Evolutionary conservation across 805 yeast species (phyloP), one percentile per base, ranked within the genome.

Genomic region (Tetrapisispora iriomotensis): DNA sequence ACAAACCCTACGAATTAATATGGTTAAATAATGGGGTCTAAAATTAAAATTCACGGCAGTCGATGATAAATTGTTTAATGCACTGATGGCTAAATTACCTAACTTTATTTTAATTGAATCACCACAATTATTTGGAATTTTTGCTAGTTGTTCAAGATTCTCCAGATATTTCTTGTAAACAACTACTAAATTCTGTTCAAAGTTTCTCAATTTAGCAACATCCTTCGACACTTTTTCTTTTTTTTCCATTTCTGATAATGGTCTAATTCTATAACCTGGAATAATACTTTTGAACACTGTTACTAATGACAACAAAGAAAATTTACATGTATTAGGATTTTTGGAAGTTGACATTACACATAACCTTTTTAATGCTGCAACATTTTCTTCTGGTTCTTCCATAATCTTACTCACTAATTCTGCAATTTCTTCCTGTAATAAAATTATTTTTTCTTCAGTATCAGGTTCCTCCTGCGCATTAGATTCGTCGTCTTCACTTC

Each of bases 371-470:
- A 88, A 65, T 22, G 76, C 66, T 12, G 72, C 55, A 7, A 81
- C 68, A 51, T 88, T 74, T 52, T 85, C 95, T 58, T 92, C 97
- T 6, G 97, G 96, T 42, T 85, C 84, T 56, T 87, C 94, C 51
- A 77, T 77, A 26, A 90, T 62, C 30, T 72, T 72, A 29, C 84
- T 82, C 1, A 94, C 96, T 36, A 80, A 60, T 15, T 73, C 77
- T 0, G 97, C 95, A 30, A 92, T 74, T 40, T 82, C 84, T 61
- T 87, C 96, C 52, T 87, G 83, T 30, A 82, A 66, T 41, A 74
- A 71, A 6, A 70, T 49, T 20, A 84, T 65, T 40, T 67, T 68
- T 55, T 82, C 82, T 41, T 65, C 70, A 0, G 74, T 66, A 44
- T 76, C 75, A 19, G 61, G 61, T 37, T 68, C 71, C 24, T 62